Evolutionary conservation across 345 rosid genomes (phyloP), one percentile per base, ranked within the genome.

Genomic region (Anastatica hierochuntica): DNA sequence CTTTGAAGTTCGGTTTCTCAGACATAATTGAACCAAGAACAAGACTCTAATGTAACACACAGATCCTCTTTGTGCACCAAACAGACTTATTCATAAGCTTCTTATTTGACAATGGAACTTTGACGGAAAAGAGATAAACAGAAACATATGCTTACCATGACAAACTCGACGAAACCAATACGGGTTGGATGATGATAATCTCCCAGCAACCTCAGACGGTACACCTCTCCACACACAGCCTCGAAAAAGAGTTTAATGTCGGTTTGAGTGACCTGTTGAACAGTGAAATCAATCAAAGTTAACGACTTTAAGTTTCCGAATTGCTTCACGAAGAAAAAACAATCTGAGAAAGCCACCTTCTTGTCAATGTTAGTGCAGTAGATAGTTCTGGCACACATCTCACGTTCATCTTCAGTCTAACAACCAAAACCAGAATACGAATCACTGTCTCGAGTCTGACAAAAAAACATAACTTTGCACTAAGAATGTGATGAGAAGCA

Each of bases 291-390:
- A 2, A 52, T 9, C 35, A 17, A 27, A 42, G 36, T 45, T 11
- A 42, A 20, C 39, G 14, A 27, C 38, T 49, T 30, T 15, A 31
- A 33, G 14, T 40, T 30, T 21, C 16, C 14, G 13, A 50, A 43
- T 14, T 13, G 8, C 37, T 51, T 6, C 0, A 12, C 8, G 0
- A 19, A 67, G 34, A 6, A 29, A 8, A 43, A 15, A 67, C 3
- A 19, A 19, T 19, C 41, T 13, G 15, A 47, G 16, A 30, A 78
- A 60, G 73, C 59, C 53, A 89, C 97, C 94, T 85, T 89, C 78
- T 81, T 89, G 60, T 89, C 97, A 23, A 89, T 85, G 70, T 89
- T 89, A 60, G 97, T 83, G 71, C 97, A 89, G 42, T 89, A 89
- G 63, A 89, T 81, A 58, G 97, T 89, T 67, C 95, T 78, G 20